These are phyloP conservation scores for Colletotrichum liriopes DNA, from an alignment of 2,329 filamentous ascomycete species.

Conservation along the genomic window DNA sequence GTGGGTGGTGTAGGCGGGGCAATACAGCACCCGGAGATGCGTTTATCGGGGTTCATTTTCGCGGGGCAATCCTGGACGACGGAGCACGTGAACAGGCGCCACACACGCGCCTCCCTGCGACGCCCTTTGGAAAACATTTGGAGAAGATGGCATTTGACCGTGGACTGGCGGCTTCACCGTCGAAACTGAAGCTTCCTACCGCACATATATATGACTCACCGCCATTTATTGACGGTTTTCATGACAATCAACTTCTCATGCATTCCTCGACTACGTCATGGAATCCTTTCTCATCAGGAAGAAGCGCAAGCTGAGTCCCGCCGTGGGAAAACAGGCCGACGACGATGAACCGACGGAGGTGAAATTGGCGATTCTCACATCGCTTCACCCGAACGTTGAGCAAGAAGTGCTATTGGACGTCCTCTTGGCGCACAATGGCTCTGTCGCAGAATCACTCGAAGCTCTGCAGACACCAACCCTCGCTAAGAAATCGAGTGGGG, in stretches of 20 bases:
- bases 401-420: slow-evolving; percentile 83
- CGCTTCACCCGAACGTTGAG: slow-evolving; percentile 76
- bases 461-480: slow-evolving; percentile 61
- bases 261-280: slow-evolving; percentile 58
- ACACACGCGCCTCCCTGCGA: slow-evolving; percentile 28
- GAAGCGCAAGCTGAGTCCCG: slow-evolving; percentile 64
- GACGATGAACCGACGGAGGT: slow-evolving; percentile 88
- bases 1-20: slow-evolving; percentile 23
- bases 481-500: slow-evolving; percentile 54
- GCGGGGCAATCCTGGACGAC: not conserved
- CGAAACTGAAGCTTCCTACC: not conserved
- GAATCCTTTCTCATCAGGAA: slow-evolving; percentile 70
- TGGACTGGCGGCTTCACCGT: not conserved
- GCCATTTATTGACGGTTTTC: not conserved
- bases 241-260: not conserved
- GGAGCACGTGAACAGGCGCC: slow-evolving; percentile 30
- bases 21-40: slow-evolving; percentile 20
- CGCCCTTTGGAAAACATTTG: slow-evolving; percentile 1
- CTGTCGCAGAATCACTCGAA: slow-evolving; percentile 75
- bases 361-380: slow-evolving; percentile 88
- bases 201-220: not conserved
- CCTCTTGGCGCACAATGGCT: slow-evolving; percentile 83
- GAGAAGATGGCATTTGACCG: not conserved
- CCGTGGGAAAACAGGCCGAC: slow-evolving; percentile 45
- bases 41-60: slow-evolving; percentile 17